Conservation (phyloP, 2,329 filamentous ascomycete genomes). For the Aspergillus nomiae region DNA sequence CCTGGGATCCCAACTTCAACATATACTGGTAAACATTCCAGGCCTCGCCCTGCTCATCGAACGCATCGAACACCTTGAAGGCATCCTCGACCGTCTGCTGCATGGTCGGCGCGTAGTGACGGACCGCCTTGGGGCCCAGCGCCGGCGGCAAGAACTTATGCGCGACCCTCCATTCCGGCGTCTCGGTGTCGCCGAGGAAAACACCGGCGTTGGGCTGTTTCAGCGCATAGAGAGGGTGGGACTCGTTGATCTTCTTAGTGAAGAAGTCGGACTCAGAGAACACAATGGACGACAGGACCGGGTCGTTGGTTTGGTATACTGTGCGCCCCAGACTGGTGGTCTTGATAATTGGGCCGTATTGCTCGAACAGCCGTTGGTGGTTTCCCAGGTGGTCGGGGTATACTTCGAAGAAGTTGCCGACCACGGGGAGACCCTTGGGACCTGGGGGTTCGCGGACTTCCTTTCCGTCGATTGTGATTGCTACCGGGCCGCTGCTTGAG, state of each 20-base stretch:
- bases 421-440: conserved; percentile 32
- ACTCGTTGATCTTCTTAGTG: conserved; percentile 51
- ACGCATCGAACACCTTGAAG: conserved; percentile 50
- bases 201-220: conserved; percentile 31
- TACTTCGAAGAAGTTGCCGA: conserved; percentile 58
- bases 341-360: conserved; percentile 55
- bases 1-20: conserved; percentile 50
- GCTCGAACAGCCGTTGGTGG: conserved; percentile 56
- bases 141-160: conserved; percentile 66
- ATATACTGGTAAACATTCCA: conserved; percentile 55
- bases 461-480: conserved; percentile 30
- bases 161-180: conserved; percentile 40
- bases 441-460: conserved; percentile 26
- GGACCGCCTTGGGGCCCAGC: conserved; percentile 61
- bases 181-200: conserved; percentile 38
- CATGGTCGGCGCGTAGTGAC: conserved; percentile 63
- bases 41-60: conserved; percentile 50
- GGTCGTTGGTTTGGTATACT: conserved; percentile 56
- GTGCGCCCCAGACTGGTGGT: conserved; percentile 56
- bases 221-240: conserved; percentile 32
- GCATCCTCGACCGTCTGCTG: conserved; percentile 56
- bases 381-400: conserved; percentile 62
- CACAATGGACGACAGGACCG: conserved; percentile 48
- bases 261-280: conserved; percentile 57
- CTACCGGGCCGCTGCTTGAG: conserved; percentile 9